Evolutionary conservation across 169 alveolate species (phyloP).

Genomic region (Plasmodium sp.): DNA sequence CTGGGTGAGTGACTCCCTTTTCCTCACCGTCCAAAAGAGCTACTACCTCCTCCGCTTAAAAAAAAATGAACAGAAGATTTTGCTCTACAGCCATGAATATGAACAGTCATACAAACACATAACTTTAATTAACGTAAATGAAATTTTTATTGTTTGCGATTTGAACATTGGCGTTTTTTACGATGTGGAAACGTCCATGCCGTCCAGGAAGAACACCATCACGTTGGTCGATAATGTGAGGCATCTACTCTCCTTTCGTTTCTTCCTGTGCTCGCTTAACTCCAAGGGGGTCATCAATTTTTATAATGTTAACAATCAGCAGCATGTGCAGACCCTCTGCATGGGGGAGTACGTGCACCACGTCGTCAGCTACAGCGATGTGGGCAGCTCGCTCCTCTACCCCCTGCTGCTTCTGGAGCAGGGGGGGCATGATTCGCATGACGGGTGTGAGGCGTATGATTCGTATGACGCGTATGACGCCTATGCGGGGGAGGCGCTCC

Average conservation of each 20-base stretch:
- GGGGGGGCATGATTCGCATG: not conserved
- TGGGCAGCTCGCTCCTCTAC: not conserved
- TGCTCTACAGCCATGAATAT: constrained; percentile 55
- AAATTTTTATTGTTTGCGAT: constrained; percentile 68
- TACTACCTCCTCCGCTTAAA: constrained; percentile 12
- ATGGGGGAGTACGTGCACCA: not conserved
- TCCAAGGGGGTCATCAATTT: constrained; percentile 10
- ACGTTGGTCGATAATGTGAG: not conserved
- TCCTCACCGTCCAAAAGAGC: constrained; percentile 14
- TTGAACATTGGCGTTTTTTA: constrained; percentile 64
- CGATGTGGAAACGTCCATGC: constrained; percentile 62
- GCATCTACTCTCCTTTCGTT: constrained; percentile 9
- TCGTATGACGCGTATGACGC: not conserved
- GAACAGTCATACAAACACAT: constrained; percentile 42
- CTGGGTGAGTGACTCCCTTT: constrained; percentile 30
- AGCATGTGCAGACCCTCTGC: constrained; percentile 35
- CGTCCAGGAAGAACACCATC: constrained; percentile 45
- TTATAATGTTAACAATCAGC: constrained; percentile 49
- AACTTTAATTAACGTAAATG: constrained; percentile 27
- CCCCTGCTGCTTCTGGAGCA: not conserved
- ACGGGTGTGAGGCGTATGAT: not conserved
- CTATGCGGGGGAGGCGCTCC: not conserved
- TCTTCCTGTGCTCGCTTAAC: constrained; percentile 26
- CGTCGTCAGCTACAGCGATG: not conserved
- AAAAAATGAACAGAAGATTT: constrained; percentile 17